Percentiles rank a stretch among this genome's conserved stretches.
Evolutionary conservation across 345 rosid species (phyloP).

Genomic region (Salix purpurea): DNA sequence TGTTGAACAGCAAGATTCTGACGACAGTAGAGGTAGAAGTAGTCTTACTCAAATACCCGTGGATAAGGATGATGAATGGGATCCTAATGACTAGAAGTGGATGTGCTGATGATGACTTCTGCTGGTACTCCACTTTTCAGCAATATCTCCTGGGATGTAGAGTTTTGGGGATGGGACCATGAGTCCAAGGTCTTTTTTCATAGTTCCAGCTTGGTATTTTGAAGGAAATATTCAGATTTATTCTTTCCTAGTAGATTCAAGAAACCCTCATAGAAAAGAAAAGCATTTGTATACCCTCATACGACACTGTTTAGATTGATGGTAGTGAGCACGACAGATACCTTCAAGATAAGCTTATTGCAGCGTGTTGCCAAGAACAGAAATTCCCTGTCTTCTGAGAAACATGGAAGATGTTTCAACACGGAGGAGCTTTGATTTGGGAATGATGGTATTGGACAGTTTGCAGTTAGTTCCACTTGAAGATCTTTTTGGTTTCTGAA

Average conservation of each 20-base stretch:
- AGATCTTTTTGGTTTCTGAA: constrained; percentile 1
- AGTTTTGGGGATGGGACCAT: constrained; percentile 19
- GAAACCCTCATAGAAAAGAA: constrained; percentile 28
- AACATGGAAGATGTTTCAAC: background rate
- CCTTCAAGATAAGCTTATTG: constrained; percentile 4
- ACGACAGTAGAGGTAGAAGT: constrained; percentile 39
- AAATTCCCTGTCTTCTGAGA: background rate
- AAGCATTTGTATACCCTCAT: constrained; percentile 25
- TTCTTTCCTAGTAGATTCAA: constrained; percentile 41
- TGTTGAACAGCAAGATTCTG: constrained; percentile 53
- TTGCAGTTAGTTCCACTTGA: background rate
- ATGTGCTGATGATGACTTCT: constrained; percentile 11
- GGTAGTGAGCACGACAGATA: constrained; percentile 2
- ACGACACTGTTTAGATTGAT: constrained; percentile 14
- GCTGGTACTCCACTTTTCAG: constrained; percentile 22
- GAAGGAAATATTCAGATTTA: constrained; percentile 36
- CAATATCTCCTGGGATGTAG: constrained; percentile 28
- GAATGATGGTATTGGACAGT: background rate
- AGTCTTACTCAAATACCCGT: constrained; percentile 36
- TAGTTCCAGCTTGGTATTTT: constrained; percentile 21
- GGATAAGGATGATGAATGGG: constrained; percentile 92
- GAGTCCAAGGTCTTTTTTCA: constrained; percentile 25
- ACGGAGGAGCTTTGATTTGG: background rate
- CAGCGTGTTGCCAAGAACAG: background rate
- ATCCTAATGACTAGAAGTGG: constrained; percentile 71